A percentile compares a stretch with the other conserved stretches of the same genome.
phyloP scores from a whole-genome alignment of 495 filamentous ascomycete genomes.

The Astrothelium macrocarpum region DNA sequence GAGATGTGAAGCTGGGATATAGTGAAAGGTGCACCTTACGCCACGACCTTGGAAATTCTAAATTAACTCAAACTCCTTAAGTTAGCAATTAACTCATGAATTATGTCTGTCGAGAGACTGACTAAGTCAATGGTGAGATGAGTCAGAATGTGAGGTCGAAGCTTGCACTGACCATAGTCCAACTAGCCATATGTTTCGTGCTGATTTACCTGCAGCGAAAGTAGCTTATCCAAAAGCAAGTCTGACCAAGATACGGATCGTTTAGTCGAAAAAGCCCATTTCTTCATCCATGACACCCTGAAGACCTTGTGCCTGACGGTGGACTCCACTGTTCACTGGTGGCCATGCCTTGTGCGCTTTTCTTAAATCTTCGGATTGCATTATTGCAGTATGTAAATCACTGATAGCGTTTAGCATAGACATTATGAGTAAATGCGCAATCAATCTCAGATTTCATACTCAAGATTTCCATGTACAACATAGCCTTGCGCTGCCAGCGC shows the following conservation, averaged over 20 bases:
- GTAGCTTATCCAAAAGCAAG: background rate
- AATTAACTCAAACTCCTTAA: too few species aligned
- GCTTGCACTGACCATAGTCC: too few species aligned
- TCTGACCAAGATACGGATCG: background rate
- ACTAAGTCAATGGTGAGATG: too few species aligned
- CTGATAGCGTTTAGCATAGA: constrained; percentile 21
- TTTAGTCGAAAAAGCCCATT: constrained; percentile 47
- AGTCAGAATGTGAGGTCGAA: too few species aligned
- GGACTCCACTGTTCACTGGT: constrained; percentile 35
- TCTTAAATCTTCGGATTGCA: constrained; percentile 36
- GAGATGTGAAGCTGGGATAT: too few species aligned
- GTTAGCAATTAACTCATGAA: too few species aligned
- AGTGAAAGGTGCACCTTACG: too few species aligned
- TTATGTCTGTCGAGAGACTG: too few species aligned
- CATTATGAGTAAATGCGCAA: constrained; percentile 7
- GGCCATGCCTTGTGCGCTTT: constrained; percentile 38
- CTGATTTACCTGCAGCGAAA: background rate
- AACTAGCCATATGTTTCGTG: too few species aligned
- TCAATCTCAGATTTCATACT: constrained; percentile 37
- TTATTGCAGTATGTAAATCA: constrained; percentile 38
- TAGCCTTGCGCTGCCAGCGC: constrained; percentile 61
- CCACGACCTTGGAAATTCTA: too few species aligned
- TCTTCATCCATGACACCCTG: constrained; percentile 47
- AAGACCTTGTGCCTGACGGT: constrained; percentile 32
- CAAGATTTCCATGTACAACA: constrained; percentile 53